Evolutionary conservation across 768 basidiomycete genomes (phyloP).

Genomic region (Suillus paluster): DNA sequence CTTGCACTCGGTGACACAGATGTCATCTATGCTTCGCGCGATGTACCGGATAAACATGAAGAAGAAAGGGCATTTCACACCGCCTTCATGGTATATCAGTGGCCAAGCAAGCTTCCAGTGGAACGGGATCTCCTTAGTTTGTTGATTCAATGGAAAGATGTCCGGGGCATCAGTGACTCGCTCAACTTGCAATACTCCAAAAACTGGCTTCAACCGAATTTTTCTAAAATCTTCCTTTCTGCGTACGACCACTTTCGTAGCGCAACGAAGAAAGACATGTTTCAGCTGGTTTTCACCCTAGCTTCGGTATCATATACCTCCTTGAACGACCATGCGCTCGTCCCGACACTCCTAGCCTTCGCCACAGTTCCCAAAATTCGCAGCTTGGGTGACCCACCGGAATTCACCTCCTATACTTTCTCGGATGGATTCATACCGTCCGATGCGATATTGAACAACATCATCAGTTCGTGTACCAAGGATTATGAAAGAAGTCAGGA

Average conservation of each 20-base stretch:
- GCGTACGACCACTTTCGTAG: conserved; percentile 32
- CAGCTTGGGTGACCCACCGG: conserved; percentile 19
- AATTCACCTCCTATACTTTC: conserved; percentile 15
- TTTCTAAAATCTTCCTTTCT: conserved; percentile 30
- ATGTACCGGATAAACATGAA: neutral
- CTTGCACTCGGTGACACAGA: conserved; percentile 8
- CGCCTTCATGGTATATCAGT: neutral
- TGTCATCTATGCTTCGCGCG: conserved; percentile 10
- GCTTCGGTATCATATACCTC: conserved; percentile 37
- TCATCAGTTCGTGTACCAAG: neutral
- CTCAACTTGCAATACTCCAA: conserved; percentile 28
- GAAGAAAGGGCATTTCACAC: conserved; percentile 2
- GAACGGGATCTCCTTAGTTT: neutral
- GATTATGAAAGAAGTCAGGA: conserved; percentile 22
- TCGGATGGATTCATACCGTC: conserved; percentile 15
- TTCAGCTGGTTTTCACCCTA: conserved; percentile 36
- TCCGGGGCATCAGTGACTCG: neutral
- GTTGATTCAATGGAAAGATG: neutral
- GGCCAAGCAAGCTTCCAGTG: neutral
- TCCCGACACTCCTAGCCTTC: conserved; percentile 39
- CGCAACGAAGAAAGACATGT: conserved; percentile 15
- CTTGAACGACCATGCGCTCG: conserved; percentile 12
- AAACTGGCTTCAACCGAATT: conserved; percentile 30
- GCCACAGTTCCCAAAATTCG: conserved; percentile 15
- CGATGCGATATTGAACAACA: neutral